phyloP scores from a whole-genome alignment of 1,284 basidiomycete genomes.

The Cutaneotrichosporon mucoides region DNA sequence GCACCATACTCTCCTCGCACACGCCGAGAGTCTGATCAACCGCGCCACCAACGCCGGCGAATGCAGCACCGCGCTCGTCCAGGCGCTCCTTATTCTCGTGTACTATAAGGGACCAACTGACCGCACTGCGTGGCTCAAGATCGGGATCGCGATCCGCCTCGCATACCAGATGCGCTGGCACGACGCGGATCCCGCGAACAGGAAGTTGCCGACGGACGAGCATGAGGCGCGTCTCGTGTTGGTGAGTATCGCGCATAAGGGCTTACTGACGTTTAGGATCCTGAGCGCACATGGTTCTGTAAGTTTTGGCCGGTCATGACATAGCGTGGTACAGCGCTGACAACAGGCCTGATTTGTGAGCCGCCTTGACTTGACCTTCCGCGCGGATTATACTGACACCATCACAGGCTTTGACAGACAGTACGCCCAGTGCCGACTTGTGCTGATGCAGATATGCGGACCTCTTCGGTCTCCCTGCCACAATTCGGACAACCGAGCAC shows the following conservation, averaged over 20 bases:
- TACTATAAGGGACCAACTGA: slow-evolving; percentile 20
- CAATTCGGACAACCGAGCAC: slow-evolving; percentile 8
- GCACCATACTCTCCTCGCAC: slow-evolving; percentile 1
- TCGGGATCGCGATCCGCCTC: slow-evolving; percentile 19
- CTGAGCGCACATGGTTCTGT: slow-evolving; percentile 13
- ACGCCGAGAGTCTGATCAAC: slow-evolving; percentile 11
- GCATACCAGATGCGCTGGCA: slow-evolving; percentile 10
- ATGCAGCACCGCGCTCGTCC: slow-evolving; percentile 3
- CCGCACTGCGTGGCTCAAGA: slow-evolving; percentile 21
- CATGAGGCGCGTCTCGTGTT: slow-evolving; percentile 5
- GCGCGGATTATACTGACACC: too few relatives aligned
- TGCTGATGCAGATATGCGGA: neutral
- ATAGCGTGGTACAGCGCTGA: too few relatives aligned
- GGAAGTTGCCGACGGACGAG: slow-evolving; percentile 3
- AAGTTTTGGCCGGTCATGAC: neutral
- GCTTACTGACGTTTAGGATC: neutral
- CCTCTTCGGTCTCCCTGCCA: slow-evolving; percentile 9
- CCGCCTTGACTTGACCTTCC: too few relatives aligned
- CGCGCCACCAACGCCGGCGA: slow-evolving; percentile 8
- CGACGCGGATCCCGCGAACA: neutral
- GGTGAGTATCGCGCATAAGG: too few relatives aligned
- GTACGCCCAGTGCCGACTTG: neutral
- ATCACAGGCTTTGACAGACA: neutral
- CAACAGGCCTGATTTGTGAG: too few relatives aligned
- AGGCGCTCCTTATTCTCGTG: slow-evolving; percentile 14